A percentile compares a stretch with the other conserved stretches of the same genome.
Conservation (phyloP, 371 early-diverging fungal species). For the Saksenaea vasiformis region DNA sequence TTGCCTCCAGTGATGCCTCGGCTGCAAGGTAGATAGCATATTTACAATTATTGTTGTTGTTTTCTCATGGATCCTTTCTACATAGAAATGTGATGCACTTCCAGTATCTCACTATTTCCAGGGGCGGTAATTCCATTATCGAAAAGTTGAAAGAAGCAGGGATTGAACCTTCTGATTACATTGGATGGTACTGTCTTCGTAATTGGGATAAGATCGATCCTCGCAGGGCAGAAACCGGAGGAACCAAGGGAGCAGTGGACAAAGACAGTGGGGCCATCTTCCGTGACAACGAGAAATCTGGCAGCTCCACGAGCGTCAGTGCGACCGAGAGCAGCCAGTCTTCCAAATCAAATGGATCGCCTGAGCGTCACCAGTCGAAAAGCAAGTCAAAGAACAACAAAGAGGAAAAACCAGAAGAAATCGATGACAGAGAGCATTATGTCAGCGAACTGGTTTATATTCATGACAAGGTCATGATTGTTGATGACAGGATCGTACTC, state of each 20-base stretch:
- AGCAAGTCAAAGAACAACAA: background rate
- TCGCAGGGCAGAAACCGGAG: background rate
- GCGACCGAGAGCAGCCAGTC: background rate
- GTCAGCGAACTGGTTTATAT: slow-evolving; percentile 90
- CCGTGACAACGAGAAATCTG: background rate
- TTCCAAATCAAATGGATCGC: background rate
- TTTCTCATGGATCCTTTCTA: background rate
- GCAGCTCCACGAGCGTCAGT: background rate
- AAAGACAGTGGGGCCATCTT: slow-evolving; percentile 13
- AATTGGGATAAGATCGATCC: slow-evolving; percentile 63
- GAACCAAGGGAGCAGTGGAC: background rate
- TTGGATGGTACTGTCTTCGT: slow-evolving; percentile 78
- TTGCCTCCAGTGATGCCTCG: slow-evolving; percentile 73
- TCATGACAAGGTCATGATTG: slow-evolving; percentile 91
- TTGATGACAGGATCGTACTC: slow-evolving; percentile 82
- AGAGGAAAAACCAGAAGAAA: slow-evolving; percentile 4
- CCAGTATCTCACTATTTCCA: slow-evolving; percentile 80
- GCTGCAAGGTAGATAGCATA: slow-evolving; percentile 58
- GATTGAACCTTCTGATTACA: slow-evolving; percentile 78
- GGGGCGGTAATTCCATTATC: slow-evolving; percentile 75
- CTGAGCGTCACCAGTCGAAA: background rate
- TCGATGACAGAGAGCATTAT: slow-evolving; percentile 43
- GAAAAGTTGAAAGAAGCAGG: slow-evolving; percentile 64
- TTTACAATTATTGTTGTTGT: slow-evolving; percentile 7
- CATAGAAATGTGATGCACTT: slow-evolving; percentile 75